Evolutionary conservation across 2,329 filamentous ascomycete species (phyloP), one percentile per base, ranked within the genome.

Genomic region (Diaporthe sp.): DNA sequence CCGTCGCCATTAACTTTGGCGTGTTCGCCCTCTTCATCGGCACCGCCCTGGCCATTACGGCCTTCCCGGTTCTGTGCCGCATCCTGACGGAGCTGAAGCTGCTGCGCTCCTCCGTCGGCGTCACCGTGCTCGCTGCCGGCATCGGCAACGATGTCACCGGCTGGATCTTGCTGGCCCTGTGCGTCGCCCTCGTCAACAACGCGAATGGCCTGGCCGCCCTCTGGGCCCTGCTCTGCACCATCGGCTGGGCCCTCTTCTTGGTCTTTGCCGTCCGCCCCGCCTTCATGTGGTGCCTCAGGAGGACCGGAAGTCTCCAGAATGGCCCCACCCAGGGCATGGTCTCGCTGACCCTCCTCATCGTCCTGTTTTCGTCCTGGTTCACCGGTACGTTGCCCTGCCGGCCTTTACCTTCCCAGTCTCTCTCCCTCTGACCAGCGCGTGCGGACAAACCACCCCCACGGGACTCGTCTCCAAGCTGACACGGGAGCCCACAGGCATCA

Each of bases 51-150:
- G 94, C 95, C 38, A 98, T 98, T 78, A 98, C 96, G 1, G 95
- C 91, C 12, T 93, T 98, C 79, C 96, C 96, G 0, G 96, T 98
- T 0, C 90, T 98, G 17, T 98, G 96, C 81, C 94, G 96, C 82
- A 98, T 98, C 78, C 86, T 98, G 77, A 96, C 95, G 0, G 96
- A 98, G 83, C 87, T 98, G 71, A 97, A 98, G 79, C 87, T 98
- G 67, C 91, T 98, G 6, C 86, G 90, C 72, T 97, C 95, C 2
- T 90, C 93, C 0, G 96, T 98, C 7, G 96, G 96, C 80, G 91
- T 98, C 47, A 97, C 97, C 50, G 94, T 96, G 2, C 88, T 98
- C 12, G 95, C 96, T 4, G 96, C 96, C 8, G 96, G 96, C 69
- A 95, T 98, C 19, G 95, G 95, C 1, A 98, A 98, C 81, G 96